These are phyloP conservation scores for Trichoderma orchidacearum DNA, from an alignment of 495 filamentous ascomycete genomes.

Conservation along the genomic window DNA sequence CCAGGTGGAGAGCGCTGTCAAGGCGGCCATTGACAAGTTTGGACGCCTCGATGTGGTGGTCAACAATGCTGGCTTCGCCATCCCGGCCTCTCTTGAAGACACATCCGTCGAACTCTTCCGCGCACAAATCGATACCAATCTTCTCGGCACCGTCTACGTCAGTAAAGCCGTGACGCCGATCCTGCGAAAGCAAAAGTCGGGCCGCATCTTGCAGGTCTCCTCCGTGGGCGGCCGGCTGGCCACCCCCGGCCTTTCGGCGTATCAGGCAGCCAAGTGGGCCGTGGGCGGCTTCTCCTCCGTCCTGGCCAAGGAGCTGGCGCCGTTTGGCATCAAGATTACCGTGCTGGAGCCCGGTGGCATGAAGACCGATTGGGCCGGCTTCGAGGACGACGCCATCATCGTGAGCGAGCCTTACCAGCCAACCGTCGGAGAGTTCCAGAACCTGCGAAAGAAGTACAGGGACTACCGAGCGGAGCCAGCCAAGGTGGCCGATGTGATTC, in stretches of 20 bases:
- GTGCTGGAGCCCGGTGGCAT: constrained; percentile 21
- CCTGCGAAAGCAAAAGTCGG: constrained; percentile 12
- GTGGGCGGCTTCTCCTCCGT: constrained; percentile 12
- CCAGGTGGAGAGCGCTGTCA: constrained; percentile 5
- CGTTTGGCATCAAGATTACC: constrained; percentile 14
- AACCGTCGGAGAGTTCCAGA: constrained; percentile 7
- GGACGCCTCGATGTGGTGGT: constrained; percentile 9
- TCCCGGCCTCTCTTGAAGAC: constrained; percentile 8
- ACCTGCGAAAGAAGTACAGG: not conserved
- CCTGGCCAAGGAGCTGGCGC: constrained; percentile 10
- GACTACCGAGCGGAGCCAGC: constrained; percentile 5
- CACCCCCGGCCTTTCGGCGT: constrained; percentile 9
- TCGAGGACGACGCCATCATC: constrained; percentile 13
- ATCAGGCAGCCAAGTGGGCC: constrained; percentile 20
- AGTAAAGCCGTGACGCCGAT: constrained; percentile 17
- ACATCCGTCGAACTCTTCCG: not conserved
- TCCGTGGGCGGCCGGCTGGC: constrained; percentile 7
- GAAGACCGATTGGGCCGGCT: constrained; percentile 19
- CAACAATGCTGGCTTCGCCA: constrained; percentile 9
- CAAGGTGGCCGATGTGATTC: constrained; percentile 13
- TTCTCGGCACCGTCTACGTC: constrained; percentile 21
- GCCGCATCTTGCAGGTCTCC: constrained; percentile 22
- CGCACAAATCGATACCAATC: constrained; percentile 19
- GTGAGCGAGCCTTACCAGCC: constrained; percentile 15
- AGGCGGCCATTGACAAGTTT: constrained; percentile 6